Base-by-base conservation (phyloP, 2,329 filamentous ascomycete species). In the Esteya vermicola region DNA sequence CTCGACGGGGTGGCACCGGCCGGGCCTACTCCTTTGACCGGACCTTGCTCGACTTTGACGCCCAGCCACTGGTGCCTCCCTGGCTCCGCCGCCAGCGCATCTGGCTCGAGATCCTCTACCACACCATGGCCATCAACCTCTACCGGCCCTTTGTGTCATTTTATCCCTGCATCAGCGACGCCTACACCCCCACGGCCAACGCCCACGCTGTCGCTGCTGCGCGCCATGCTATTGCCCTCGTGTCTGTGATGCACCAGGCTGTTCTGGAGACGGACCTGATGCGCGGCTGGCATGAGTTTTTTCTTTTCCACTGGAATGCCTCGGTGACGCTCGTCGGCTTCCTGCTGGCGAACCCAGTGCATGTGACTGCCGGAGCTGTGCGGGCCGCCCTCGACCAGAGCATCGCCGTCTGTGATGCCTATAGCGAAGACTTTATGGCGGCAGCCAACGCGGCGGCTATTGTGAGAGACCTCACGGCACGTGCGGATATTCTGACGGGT, bases 221-320 rank as follows among this genome's bases (percentile, higher is more conserved):
- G 16, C 44, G 46, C n/a, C 59, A 62, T 43, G 58, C 57, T 14
- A 55, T 61, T 14, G 47, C 55, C 2, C 38, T 58, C 10, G 61
- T 59, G 1, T 47, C 49, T 9, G 60, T 63, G 16, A 54, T 56
- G 28, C 53, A 61, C 28, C 57, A 63, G 39, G 48, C 54, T 1
- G 48, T 59, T 14, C 44, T 44, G 2, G 40, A 47, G 6, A 59
- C 58, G 1, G 48, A 52, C 2, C 46, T 62, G 14, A 41, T 63
- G 7, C 45, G 44, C 12, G 57, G 59, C n/a, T 61, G 56, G 56
- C 52, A 58, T 43, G 56, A 61, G 41, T 52, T 51, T 2, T 64
- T 62, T 33, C 56, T 60, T 27, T 63, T 55, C 52, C 61, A 63
- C 46, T 65, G 61, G 59, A 58, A 64, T 44, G 58, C 61, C 1